Conservation (phyloP, 192 early-diverging fungal genomes). For the Coemansia sp. region DNA sequence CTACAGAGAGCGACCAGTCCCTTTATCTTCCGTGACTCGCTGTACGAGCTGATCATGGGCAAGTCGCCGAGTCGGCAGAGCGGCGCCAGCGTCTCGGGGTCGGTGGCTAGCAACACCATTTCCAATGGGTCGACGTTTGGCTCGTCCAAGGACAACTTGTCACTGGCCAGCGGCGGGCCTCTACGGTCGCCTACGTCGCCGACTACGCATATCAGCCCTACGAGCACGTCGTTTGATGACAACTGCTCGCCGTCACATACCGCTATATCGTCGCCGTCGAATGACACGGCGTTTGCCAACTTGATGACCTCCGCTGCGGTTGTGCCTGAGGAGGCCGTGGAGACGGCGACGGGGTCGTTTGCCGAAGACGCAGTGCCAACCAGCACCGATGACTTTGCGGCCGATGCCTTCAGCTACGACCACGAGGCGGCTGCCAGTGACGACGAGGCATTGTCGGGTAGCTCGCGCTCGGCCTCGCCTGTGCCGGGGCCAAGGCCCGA, state of each 20-base stretch:
- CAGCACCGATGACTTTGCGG: background rate
- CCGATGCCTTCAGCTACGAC: background rate
- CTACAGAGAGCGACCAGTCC: conserved; percentile 24
- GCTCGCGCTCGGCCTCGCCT: conserved; percentile 19
- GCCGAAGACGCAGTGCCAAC: background rate
- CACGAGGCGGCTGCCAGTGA: background rate
- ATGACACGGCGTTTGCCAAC: conserved; percentile 23
- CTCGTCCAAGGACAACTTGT: conserved; percentile 25
- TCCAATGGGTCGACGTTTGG: conserved; percentile 44
- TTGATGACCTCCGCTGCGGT: conserved; percentile 7
- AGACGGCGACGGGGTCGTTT: conserved; percentile 2
- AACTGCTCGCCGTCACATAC: conserved; percentile 33
- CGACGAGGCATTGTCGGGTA: background rate
- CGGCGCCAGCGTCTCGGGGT: conserved; percentile 23
- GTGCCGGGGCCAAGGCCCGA: conserved; percentile 29
- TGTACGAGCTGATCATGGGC: conserved; percentile 55
- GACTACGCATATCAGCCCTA: conserved; percentile 33
- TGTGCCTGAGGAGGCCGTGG: conserved; percentile 12
- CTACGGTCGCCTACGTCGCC: conserved; percentile 29
- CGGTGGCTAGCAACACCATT: conserved; percentile 32
- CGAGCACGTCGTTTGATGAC: conserved; percentile 49
- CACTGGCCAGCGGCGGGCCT: conserved; percentile 8
- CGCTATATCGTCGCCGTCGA: conserved; percentile 25
- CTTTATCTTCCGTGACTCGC: conserved; percentile 45
- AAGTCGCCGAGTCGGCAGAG: conserved; percentile 36